Evolutionary conservation across 2,329 filamentous ascomycete species (phyloP).

Genomic region (Colletotrichum tofieldiae): DNA sequence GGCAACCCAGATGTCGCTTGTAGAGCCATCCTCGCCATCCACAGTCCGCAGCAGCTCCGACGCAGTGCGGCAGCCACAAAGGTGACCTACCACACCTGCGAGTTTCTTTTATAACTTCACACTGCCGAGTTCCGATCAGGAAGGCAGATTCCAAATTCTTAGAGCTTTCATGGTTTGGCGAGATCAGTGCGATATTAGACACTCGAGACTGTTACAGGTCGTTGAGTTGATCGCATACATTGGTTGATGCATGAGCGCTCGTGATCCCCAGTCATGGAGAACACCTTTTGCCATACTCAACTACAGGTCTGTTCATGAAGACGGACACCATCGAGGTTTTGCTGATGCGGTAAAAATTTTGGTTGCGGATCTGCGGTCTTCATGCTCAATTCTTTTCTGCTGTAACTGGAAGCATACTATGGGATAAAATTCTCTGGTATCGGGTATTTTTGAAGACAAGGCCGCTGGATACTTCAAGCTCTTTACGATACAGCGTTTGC

Average conservation of each 20-base stretch:
- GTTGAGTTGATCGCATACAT: neutral
- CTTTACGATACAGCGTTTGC: no score
- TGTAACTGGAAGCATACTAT: neutral
- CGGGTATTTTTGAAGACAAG: no score
- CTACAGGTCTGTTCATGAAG: rapidly evolving
- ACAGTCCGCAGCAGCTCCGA: neutral
- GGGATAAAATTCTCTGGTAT: neutral
- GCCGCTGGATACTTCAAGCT: no score
- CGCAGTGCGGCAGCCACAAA: neutral
- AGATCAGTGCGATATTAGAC: neutral
- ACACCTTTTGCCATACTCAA: neutral
- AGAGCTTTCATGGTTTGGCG: neutral
- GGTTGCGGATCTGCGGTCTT: no score
- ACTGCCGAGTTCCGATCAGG: neutral
- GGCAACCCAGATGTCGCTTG: neutral
- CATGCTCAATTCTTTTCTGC: no score
- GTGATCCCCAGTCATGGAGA: neutral
- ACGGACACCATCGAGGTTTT: no score
- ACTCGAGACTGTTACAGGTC: neutral
- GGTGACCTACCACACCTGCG: neutral
- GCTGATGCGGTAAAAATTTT: rapidly evolving
- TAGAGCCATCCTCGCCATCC: neutral
- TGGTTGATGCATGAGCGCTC: neutral
- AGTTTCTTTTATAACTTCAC: neutral
- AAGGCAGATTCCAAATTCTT: no score